A percentile compares a stretch with the other conserved stretches of the same genome.
Conservation (phyloP, 352 stramenopile genomes). For the Pilasporangium apinafurcum region DNA sequence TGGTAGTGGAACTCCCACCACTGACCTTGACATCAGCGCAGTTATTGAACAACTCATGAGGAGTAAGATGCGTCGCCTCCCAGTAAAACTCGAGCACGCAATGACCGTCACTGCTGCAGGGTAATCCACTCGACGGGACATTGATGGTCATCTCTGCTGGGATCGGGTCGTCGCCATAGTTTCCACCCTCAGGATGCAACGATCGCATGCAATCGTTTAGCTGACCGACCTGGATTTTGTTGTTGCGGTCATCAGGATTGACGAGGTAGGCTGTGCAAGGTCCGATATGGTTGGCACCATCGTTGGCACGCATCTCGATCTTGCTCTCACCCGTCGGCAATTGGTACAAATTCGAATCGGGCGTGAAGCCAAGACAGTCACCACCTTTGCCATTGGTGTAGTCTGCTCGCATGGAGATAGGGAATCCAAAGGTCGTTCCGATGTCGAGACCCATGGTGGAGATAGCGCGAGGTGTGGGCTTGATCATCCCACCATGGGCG, state of each 20-base stretch:
- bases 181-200: slow-evolving; percentile 12
- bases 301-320: slow-evolving; percentile 22
- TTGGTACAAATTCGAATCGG: slow-evolving; percentile 17
- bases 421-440: slow-evolving; percentile 16
- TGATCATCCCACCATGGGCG: slow-evolving; percentile 22
- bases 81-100: slow-evolving; percentile 30
- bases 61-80: slow-evolving; percentile 18
- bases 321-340: slow-evolving; percentile 16
- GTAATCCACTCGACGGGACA: slow-evolving; percentile 12
- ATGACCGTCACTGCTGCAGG: slow-evolving; percentile 13
- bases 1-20: not conserved
- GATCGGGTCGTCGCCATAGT: slow-evolving; percentile 17
- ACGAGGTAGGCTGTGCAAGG: slow-evolving; percentile 20
- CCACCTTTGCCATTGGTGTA: slow-evolving; percentile 6
- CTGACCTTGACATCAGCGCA: slow-evolving; percentile 17
- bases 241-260: slow-evolving; percentile 10
- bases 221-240: slow-evolving; percentile 20
- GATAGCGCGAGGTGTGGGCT: slow-evolving; percentile 14
- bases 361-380: slow-evolving; percentile 17
- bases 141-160: slow-evolving; percentile 20
- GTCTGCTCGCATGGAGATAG: slow-evolving; percentile 13
- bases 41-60: slow-evolving; percentile 23
- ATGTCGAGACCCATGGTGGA: slow-evolving; percentile 24
- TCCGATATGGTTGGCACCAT: slow-evolving; percentile 24
- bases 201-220: slow-evolving; percentile 27